Evolutionary conservation across 495 filamentous ascomycete genomes (phyloP).

Genomic region (Hypoxylon perforatum): DNA sequence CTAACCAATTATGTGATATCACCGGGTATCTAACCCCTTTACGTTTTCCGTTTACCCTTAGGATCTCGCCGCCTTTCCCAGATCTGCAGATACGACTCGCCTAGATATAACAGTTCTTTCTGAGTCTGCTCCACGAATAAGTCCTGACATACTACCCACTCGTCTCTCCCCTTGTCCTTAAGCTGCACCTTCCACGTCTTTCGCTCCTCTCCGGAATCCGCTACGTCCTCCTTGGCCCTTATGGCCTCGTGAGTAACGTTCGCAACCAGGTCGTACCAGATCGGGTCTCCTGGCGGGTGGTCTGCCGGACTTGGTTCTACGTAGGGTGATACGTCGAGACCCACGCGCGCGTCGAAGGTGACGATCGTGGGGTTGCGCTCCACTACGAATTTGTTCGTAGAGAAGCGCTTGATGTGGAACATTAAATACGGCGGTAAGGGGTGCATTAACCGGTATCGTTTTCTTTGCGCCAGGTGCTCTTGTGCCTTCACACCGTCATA

Average conservation of each 20-base stretch:
- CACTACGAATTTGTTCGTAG: slow-evolving; percentile 91
- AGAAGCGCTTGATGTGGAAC: slow-evolving; percentile 98
- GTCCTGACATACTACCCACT: slow-evolving; percentile 96
- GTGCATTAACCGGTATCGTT: slow-evolving; percentile 89
- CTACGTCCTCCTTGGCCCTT: slow-evolving; percentile 74
- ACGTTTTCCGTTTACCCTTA: slow-evolving; percentile 44
- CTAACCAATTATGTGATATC: slow-evolving; percentile 1
- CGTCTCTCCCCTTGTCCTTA: slow-evolving; percentile 70
- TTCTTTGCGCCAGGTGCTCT: slow-evolving; percentile 85
- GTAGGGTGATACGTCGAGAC: slow-evolving; percentile 88
- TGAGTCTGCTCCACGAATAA: slow-evolving; percentile 88
- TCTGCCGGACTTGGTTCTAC: slow-evolving; percentile 65
- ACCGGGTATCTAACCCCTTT: not conserved
- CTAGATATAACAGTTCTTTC: slow-evolving; percentile 87
- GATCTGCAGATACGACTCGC: slow-evolving; percentile 94
- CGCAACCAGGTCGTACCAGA: slow-evolving; percentile 95
- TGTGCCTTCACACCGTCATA: slow-evolving; percentile 92
- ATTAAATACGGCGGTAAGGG: slow-evolving; percentile 91
- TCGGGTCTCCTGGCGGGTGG: slow-evolving; percentile 79
- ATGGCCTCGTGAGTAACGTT: slow-evolving; percentile 96
- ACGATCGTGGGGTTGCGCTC: slow-evolving; percentile 99
- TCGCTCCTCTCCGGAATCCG: slow-evolving; percentile 82
- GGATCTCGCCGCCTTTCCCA: slow-evolving; percentile 81
- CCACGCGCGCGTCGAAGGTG: slow-evolving; percentile 81
- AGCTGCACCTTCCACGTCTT: slow-evolving; percentile 84